Evolutionary conservation across 2,329 filamentous ascomycete species (phyloP).

Genomic region (Penicillium sp.): DNA sequence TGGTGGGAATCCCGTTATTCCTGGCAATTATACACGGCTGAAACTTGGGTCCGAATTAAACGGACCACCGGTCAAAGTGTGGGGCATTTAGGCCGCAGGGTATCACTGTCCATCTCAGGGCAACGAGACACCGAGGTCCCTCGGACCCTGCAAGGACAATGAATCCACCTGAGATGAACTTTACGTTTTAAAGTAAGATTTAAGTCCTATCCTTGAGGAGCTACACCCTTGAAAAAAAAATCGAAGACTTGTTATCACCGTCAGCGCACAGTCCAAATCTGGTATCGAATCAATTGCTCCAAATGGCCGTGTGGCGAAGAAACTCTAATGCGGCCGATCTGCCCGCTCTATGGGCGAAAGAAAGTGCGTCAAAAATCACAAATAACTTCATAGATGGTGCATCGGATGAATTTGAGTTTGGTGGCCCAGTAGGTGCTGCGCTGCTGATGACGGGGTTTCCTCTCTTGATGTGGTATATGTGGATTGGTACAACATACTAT

Average conservation of each 20-base stretch:
- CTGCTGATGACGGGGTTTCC: constrained; percentile 91
- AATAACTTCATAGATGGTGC: neutral
- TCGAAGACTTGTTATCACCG: no score
- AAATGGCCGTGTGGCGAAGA: neutral
- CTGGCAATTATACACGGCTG: neutral
- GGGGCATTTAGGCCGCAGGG: neutral
- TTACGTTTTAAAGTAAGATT: neutral
- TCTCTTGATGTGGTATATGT: constrained; percentile 97
- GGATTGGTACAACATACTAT: constrained; percentile 92
- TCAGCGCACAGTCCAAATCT: neutral
- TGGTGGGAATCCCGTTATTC: neutral
- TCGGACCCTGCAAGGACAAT: neutral
- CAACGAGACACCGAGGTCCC: neutral
- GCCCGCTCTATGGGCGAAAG: neutral
- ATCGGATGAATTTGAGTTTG: constrained; percentile 70
- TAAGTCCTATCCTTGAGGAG: neutral
- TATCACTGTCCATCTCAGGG: neutral
- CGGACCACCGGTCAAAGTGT: neutral
- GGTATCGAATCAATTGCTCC: neutral
- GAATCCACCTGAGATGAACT: neutral
- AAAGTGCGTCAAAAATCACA: neutral
- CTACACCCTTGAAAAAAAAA: neutral
- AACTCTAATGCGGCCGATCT: neutral
- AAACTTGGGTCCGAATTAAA: neutral
- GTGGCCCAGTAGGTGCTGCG: constrained; percentile 76